Conservation (phyloP, 2,329 filamentous ascomycete species). For the Calycina herbarum region DNA sequence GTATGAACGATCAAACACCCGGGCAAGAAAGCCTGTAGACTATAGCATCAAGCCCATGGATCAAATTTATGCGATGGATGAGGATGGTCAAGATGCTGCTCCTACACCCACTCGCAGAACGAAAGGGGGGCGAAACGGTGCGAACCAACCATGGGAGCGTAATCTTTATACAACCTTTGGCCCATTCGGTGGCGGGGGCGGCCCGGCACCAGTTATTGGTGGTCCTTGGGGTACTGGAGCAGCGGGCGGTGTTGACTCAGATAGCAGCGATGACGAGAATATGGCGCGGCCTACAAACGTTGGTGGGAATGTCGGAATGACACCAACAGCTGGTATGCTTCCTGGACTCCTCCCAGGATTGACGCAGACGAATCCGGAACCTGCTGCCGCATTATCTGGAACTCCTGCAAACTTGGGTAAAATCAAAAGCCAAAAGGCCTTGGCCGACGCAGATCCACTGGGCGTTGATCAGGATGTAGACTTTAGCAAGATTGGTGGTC, state of each 20-base stretch:
- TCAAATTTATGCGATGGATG: conserved; percentile 68
- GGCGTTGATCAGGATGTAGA: conserved; percentile 91
- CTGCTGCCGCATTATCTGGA: conserved; percentile 54
- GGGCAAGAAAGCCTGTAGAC: conserved; percentile 68
- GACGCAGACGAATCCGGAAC: conserved; percentile 57
- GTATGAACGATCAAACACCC: conserved; percentile 54
- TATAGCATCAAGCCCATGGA: conserved; percentile 84
- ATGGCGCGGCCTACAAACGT: conserved; percentile 58
- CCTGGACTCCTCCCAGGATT: conserved; percentile 52
- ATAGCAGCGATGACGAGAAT: conserved; percentile 94
- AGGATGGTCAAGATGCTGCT: conserved; percentile 65
- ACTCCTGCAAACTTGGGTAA: conserved; percentile 85
- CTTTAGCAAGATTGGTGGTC: conserved; percentile 89
- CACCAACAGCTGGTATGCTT: conserved; percentile 53
- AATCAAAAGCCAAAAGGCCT: conserved; percentile 85
- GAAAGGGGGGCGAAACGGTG: conserved; percentile 58
- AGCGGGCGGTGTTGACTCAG: conserved; percentile 80
- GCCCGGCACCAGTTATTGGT: conserved; percentile 49
- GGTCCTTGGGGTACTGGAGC: conserved; percentile 75
- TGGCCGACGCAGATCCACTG: conserved; percentile 91
- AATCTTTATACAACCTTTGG: conserved; percentile 87
- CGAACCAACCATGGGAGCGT: conserved; percentile 62
- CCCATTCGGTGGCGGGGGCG: conserved; percentile 85
- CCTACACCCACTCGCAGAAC: conserved; percentile 66
- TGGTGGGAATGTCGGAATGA: conserved; percentile 67